Evolutionary conservation across 495 filamentous ascomycete species (phyloP).

Genomic region (Penicillium macrosclerotiorum): DNA sequence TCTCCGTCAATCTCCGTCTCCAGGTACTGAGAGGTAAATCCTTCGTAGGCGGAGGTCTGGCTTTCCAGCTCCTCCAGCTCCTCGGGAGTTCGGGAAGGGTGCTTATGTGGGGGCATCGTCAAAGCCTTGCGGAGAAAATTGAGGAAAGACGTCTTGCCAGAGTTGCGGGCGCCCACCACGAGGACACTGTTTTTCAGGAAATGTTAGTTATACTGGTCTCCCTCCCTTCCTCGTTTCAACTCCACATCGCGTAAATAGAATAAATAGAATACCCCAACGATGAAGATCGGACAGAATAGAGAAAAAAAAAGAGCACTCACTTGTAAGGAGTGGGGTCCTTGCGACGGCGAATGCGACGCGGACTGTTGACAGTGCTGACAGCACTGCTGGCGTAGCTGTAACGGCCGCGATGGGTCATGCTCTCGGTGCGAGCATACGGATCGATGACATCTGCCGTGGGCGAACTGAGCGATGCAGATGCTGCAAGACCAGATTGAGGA

Average conservation of each 20-base stretch:
- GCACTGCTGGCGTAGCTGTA: conserved; percentile 96
- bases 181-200: conserved; percentile 72
- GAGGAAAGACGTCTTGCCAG: conserved; percentile 95
- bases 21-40: conserved; percentile 82
- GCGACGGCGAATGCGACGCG: conserved; percentile 84
- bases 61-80: conserved; percentile 44
- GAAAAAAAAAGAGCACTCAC: too few species aligned
- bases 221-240: too few species aligned
- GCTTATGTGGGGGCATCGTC: conserved; percentile 74
- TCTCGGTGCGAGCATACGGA: conserved; percentile 79
- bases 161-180: conserved; percentile 82
- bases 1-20: conserved; percentile 95
- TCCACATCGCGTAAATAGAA: too few species aligned
- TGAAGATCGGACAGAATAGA: too few species aligned
- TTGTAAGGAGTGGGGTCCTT: conserved; percentile 98
- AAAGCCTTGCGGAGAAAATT: conserved; percentile 88
- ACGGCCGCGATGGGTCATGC: conserved; percentile 95
- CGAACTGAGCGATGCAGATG: conserved; percentile 19
- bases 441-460: conserved; percentile 58
- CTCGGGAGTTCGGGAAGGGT: conserved; percentile 51
- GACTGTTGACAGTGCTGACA: conserved; percentile 90
- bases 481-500: conserved; percentile 17
- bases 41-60: conserved; percentile 49
- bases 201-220: conserved; percentile 12
- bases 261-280: too few species aligned